These are phyloP conservation scores for Trebouxia gelatinosa DNA, from an alignment of 163 green algal genomes.

Conservation along the genomic window DNA sequence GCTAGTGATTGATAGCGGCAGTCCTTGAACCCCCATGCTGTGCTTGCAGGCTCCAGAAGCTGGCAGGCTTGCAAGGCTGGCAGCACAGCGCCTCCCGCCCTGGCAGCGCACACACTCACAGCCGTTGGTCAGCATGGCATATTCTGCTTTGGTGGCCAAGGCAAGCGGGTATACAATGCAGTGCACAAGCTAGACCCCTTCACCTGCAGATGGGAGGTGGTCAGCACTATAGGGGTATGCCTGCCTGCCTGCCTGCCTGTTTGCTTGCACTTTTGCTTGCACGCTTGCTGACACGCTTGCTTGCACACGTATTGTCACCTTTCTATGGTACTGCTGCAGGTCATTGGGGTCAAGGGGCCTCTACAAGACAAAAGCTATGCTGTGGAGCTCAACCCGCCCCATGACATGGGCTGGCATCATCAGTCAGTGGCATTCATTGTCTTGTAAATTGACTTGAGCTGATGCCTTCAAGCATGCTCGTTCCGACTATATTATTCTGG, in stretches of 20 bases:
- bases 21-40: neutral
- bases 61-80: slow-evolving; percentile 31
- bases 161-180: slow-evolving; percentile 50
- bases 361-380: slow-evolving; percentile 3
- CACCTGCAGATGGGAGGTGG: slow-evolving; percentile 35
- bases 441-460: no score
- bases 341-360: slow-evolving; percentile 3
- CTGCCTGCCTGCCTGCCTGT: neutral
- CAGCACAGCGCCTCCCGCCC: slow-evolving; percentile 32
- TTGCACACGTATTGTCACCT: no score
- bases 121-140: slow-evolving; percentile 37
- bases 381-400: slow-evolving; percentile 1
- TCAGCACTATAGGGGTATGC: slow-evolving; percentile 36
- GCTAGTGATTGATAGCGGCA: neutral
- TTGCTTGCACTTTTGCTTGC: neutral
- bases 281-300: no score
- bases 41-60: slow-evolving; percentile 10
- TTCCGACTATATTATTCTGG: no score
- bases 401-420: slow-evolving; percentile 18
- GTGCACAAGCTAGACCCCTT: slow-evolving; percentile 49
- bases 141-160: slow-evolving; percentile 64
- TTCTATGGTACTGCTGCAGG: neutral
- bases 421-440: slow-evolving; percentile 26
- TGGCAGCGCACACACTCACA: slow-evolving; percentile 42
- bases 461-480: no score